Evolutionary conservation across 2,329 filamentous ascomycete genomes (phyloP).

Genomic region (Trichoderma harzianum): DNA sequence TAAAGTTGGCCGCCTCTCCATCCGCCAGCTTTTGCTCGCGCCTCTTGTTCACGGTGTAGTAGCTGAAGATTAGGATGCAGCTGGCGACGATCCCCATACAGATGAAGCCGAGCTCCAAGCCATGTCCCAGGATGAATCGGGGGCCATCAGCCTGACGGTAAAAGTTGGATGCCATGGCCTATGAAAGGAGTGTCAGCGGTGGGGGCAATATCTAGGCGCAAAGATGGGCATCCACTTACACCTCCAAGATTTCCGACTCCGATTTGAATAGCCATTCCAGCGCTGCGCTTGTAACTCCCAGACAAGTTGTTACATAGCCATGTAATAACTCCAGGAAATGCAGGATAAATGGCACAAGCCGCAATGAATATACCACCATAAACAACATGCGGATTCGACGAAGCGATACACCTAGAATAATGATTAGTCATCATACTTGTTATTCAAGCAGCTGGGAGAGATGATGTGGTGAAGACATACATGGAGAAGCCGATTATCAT

Average conservation of each 20-base stretch:
- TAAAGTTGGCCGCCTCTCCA: constrained; percentile 38
- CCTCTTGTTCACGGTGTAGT: constrained; percentile 57
- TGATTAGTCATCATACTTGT: not conserved
- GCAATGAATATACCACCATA: constrained; percentile 77
- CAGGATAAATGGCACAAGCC: constrained; percentile 75
- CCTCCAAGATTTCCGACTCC: constrained; percentile 57
- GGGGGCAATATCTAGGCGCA: not conserved
- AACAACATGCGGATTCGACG: constrained; percentile 54
- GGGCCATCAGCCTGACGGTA: constrained; percentile 54
- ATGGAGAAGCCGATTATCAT: constrained; percentile 58
- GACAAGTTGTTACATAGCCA: constrained; percentile 80
- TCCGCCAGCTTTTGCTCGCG: constrained; percentile 45
- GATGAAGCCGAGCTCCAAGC: constrained; percentile 50
- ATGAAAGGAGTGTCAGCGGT: not conserved
- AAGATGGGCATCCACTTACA: constrained; percentile 29
- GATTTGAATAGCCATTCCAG: constrained; percentile 63
- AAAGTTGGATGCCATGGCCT: constrained; percentile 70
- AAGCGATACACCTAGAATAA: constrained; percentile 54
- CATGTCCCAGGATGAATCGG: constrained; percentile 49
- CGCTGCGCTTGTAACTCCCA: constrained; percentile 59
- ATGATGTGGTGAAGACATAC: constrained; percentile 24
- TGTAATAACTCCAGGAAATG: constrained; percentile 72
- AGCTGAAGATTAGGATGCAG: constrained; percentile 45
- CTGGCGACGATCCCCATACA: constrained; percentile 43
- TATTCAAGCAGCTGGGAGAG: not conserved